Base-by-base conservation (phyloP, 2,329 filamentous ascomycete genomes). In the Trichoderma simmonsii region DNA sequence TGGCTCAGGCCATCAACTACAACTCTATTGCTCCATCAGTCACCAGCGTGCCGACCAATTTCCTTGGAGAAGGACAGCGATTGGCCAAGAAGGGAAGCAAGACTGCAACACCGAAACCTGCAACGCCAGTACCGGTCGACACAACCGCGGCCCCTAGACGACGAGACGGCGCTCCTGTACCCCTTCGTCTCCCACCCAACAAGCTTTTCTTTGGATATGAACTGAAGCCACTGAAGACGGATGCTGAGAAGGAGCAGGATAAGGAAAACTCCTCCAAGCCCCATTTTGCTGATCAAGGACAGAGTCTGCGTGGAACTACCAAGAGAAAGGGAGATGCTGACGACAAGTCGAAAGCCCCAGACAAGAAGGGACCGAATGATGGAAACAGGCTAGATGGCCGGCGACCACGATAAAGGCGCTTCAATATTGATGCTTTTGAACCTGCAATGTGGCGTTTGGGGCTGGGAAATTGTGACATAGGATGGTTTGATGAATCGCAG, bases 1-100 rank as follows among this genome's bases (percentile, higher is more conserved):
- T 99, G 96, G 95, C 96, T 0, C 94, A 97, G 78, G 90, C 94
- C n/a, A 98, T 99, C 85, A 98, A 98, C 85, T 99, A 98, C 82
- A 89, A 90, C 67, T 89, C 94, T 36, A 97, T 99, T 75, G 93
- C 94, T 0, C 95, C 96, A 1, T 90, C 90, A 4, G 88, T 93
- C 2, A 87, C 90, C 15, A 90, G 89, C 15, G 89, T 88, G 6
- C 85, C 91, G 0, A 95, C 93, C 1, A 92, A 96, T 80, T 98
- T 98, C 81, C 81, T 92, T 1, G 89, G 90, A 3, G 89, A 90
- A 43, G 96, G 96, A 0, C 93, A 97, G 78, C 92, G 92, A 75
- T 84, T 99, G n/a, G 91, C 90, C 1, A 97, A 96, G 85, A 97
- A 96, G 83, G 80, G 79, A 3, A 91, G 89, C 78, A 97, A 97